phyloP scores from a whole-genome alignment of 306 rosid genomes.

The Astragalus membranaceus region DNA sequence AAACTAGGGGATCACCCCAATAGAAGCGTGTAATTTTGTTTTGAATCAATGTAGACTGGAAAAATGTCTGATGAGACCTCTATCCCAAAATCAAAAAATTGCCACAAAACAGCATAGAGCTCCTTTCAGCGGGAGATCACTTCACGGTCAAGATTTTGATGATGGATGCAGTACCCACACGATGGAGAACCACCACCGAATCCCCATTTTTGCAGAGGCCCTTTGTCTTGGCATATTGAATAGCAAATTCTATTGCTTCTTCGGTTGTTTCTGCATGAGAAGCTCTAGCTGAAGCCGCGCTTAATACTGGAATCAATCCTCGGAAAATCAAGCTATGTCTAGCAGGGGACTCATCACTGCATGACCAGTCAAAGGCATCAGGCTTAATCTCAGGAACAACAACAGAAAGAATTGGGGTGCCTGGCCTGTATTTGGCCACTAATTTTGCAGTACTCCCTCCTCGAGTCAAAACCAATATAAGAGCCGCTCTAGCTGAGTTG shows the following conservation, averaged over 20 bases:
- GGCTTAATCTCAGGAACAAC: conserved; percentile 95
- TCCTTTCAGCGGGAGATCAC: conserved; percentile 32
- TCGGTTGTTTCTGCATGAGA: conserved; percentile 88
- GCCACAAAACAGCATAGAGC: not conserved
- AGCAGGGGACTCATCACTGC: conserved; percentile 97
- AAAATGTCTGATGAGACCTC: not conserved
- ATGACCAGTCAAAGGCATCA: conserved; percentile 84
- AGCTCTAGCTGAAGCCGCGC: conserved; percentile 90
- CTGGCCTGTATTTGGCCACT: conserved; percentile 98
- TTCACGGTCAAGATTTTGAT: conserved; percentile 97
- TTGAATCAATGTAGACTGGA: not conserved
- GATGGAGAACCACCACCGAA: conserved; percentile 88
- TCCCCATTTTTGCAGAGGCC: conserved; percentile 85
- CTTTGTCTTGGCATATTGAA: conserved; percentile 66
- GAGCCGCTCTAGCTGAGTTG: conserved; percentile 69
- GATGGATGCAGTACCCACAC: conserved; percentile 81
- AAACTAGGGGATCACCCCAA: not conserved
- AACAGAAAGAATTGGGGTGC: conserved; percentile 89
- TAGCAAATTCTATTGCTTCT: conserved; percentile 77
- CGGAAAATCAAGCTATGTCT: conserved; percentile 97
- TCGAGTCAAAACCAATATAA: conserved; percentile 73
- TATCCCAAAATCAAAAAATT: not conserved
- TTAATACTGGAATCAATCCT: conserved; percentile 83
- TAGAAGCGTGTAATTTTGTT: not conserved
- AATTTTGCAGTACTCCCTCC: conserved; percentile 71